Evolutionary conservation across 2,329 filamentous ascomycete genomes (phyloP), one percentile per base, ranked within the genome.

Genomic region (Xylariales sp.): DNA sequence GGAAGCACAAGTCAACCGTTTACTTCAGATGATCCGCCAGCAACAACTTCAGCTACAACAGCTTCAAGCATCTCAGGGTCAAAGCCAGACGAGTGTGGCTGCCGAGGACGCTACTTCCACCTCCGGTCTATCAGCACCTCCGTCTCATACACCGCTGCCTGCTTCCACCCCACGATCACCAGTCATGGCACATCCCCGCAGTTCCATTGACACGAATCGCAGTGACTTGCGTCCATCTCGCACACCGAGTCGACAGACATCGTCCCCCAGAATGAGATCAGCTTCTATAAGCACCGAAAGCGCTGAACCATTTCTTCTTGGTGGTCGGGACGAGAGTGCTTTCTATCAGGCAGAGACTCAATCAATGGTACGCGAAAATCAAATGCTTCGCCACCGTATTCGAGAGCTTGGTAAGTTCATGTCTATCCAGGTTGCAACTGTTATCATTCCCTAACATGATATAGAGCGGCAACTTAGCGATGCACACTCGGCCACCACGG

Each of bases 341-440:
- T 89, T 88, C 59, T 90, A 90, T 54, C 85, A 89, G 59, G 86
- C 86, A 4, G 86, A 91, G 64, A 88, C 85, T 1, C 84, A 88
- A 62, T 88, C 80, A 65, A 63, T 91, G 53, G 76, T 81, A 16
- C 73, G 86, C 19, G 86, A 90, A 66, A 91, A 90, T 51, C 86
- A 90, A 62, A 89, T 91, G 86, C 67, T 91, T 38, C 80, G 83
- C 46, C 74, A 82, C 58, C 74, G 86, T 36, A 86, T 89, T 45
- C 73, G 82, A 25, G 85, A 89, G 54, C 65, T 89, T 11, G 84
- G 84, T 85, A 65, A 51, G 70, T 38, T 25, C 34, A 10, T 14
- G 3, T n/a, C 12, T 14, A 16, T 27, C 35, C 5, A 12, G 9
- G 7, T 32, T 24, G 6, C 14, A 3, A 4, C 16, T n/a, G 15